These are phyloP conservation scores for Cordyceps pruinosa DNA, from an alignment of 2,329 filamentous ascomycete species.

Conservation along the genomic window DNA sequence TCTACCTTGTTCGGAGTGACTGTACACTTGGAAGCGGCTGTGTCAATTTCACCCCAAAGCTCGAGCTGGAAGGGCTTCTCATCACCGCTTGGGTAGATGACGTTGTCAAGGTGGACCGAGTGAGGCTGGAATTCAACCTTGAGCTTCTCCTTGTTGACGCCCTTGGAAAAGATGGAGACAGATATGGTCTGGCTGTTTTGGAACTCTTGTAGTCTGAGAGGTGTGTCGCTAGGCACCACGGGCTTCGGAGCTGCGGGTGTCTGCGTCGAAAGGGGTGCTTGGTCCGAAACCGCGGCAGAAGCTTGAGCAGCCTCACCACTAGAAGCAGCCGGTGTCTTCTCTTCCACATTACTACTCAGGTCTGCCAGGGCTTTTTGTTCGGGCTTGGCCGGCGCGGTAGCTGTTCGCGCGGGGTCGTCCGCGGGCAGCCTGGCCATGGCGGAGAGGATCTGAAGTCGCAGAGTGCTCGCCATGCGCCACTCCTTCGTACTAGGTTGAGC, in stretches of 20 bases:
- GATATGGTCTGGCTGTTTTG: conserved; percentile 29
- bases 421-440: conserved; percentile 37
- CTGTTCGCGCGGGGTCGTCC: conserved; percentile 40
- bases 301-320: neutral
- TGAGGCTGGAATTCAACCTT: conserved; percentile 27
- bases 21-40: conserved; percentile 50
- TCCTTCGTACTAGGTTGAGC: conserved; percentile 17
- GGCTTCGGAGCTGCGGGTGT: conserved; percentile 3
- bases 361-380: conserved; percentile 24
- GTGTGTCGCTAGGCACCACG: conserved; percentile 18
- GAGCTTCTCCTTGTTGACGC: conserved; percentile 33
- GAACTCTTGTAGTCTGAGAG: conserved; percentile 28
- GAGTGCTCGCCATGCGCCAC: conserved; percentile 36
- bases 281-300: neutral
- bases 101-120: conserved; percentile 22
- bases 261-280: neutral
- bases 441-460: conserved; percentile 42
- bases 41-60: conserved; percentile 59
- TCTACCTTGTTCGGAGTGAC: conserved; percentile 77
- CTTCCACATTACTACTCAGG: neutral
- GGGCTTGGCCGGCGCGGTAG: conserved; percentile 30
- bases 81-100: conserved; percentile 40
- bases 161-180: conserved; percentile 38
- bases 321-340: conserved; percentile 13
- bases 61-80: conserved; percentile 56